Conservation (phyloP, 129 eudicot genomes). For the Escallonia herrerae region DNA sequence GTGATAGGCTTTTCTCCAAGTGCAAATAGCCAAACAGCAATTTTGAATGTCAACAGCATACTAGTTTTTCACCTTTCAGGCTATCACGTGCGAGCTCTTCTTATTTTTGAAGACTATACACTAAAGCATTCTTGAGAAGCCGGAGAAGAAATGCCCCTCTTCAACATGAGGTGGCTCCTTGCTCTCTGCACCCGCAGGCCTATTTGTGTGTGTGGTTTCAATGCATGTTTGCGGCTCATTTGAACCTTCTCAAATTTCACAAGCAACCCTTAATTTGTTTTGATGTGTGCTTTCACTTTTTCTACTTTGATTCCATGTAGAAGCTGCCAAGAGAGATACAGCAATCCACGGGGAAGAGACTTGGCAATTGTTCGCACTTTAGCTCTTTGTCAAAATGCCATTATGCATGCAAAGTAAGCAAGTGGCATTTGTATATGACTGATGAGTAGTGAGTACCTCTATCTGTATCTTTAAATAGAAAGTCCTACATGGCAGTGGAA, state of each 20-base stretch:
- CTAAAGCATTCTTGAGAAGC: not conserved
- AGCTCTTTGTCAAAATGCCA: constrained; percentile 68
- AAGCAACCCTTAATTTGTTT: not conserved
- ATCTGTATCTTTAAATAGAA: not conserved
- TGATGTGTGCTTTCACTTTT: not conserved
- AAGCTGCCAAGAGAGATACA: constrained; percentile 56
- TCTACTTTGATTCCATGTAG: constrained; percentile 29
- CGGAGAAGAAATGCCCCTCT: too few species aligned
- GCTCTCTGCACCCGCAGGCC: too few species aligned
- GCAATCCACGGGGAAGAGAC: constrained; percentile 72
- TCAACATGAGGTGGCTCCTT: too few species aligned
- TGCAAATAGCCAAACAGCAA: too few species aligned
- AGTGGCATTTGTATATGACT: not conserved
- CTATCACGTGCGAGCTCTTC: too few species aligned
- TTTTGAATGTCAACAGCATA: too few species aligned
- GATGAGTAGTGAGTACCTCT: not conserved
- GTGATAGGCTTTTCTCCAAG: too few species aligned
- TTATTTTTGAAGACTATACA: not conserved
- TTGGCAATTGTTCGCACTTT: constrained; percentile 63
- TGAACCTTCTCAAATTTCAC: not conserved
- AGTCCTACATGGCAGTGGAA: constrained; percentile 32
- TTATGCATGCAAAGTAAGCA: constrained; percentile 74
- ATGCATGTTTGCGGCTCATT: too few species aligned
- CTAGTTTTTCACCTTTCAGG: too few species aligned
- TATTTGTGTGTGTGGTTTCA: too few species aligned